phyloP scores from a whole-genome alignment of 2,329 filamentous ascomycete species.

The Cryoendolithus antarcticus region DNA sequence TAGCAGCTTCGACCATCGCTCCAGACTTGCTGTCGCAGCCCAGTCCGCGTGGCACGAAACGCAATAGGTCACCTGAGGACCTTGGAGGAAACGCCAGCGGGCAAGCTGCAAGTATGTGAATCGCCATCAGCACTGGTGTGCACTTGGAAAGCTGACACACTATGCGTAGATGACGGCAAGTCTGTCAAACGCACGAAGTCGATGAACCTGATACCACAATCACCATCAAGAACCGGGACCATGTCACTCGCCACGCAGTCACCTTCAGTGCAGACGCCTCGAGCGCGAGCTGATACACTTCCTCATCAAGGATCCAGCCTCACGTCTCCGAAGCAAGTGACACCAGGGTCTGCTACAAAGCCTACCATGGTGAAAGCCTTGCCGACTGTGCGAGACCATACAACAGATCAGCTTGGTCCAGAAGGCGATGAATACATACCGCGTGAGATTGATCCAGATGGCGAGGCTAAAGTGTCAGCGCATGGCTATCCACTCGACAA shows the following conservation, averaged over 20 bases:
- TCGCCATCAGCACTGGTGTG: no score
- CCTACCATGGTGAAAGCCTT: slow-evolving; percentile 74
- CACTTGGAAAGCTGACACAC: slow-evolving; percentile 9
- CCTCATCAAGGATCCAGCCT: slow-evolving; percentile 45
- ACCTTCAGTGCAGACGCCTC: slow-evolving; percentile 39
- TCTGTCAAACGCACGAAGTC: slow-evolving; percentile 22
- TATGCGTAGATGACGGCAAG: slow-evolving; percentile 29
- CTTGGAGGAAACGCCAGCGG: slow-evolving; percentile 24
- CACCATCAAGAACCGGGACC: slow-evolving; percentile 1
- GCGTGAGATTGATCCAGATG: slow-evolving; percentile 81
- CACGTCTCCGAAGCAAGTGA: slow-evolving; percentile 59
- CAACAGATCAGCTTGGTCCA: slow-evolving; percentile 81
- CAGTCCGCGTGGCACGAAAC: slow-evolving; percentile 60
- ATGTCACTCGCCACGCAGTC: slow-evolving; percentile 26
- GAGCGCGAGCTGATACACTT: slow-evolving; percentile 37
- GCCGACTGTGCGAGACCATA: slow-evolving; percentile 91
- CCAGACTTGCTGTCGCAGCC: slow-evolving; percentile 29
- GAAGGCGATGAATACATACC: slow-evolving; percentile 91
- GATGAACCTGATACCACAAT: not conserved
- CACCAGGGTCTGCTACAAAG: slow-evolving; percentile 54
- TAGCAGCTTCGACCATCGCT: slow-evolving; percentile 34
- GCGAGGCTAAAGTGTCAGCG: slow-evolving; percentile 82
- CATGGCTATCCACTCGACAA: slow-evolving; percentile 72
- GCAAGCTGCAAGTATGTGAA: no score
- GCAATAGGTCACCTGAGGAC: slow-evolving; percentile 62